Conservation (phyloP, 805 yeast genomes). For the Suhomyces sp. region DNA sequence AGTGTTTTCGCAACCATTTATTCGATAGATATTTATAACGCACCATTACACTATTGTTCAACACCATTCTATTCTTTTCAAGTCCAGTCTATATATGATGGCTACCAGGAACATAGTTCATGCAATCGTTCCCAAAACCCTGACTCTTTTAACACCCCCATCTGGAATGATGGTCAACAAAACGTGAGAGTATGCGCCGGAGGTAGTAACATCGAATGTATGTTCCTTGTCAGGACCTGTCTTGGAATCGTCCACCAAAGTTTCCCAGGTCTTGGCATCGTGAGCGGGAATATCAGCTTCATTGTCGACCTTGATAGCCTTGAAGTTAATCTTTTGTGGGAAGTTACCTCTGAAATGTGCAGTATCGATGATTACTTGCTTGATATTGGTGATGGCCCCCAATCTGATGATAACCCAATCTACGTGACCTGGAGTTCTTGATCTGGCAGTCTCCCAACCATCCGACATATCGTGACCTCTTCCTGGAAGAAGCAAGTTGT, state of each 20-base stretch:
- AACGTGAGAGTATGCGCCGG: constrained; percentile 59
- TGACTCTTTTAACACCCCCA: constrained; percentile 91
- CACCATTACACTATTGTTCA: too few species aligned
- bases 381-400: constrained; percentile 62
- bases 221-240: constrained; percentile 88
- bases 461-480: constrained; percentile 96
- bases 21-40: too few species aligned
- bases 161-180: constrained; percentile 87
- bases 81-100: too few species aligned
- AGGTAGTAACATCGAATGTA: constrained; percentile 37
- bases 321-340: constrained; percentile 77
- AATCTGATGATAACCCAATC: constrained; percentile 90
- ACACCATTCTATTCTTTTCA: too few species aligned
- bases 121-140: constrained; percentile 67
- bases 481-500: constrained; percentile 86
- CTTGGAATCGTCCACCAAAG: constrained; percentile 63
- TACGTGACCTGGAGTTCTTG: constrained; percentile 76
- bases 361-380: constrained; percentile 75
- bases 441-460: constrained; percentile 97
- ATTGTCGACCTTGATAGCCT: constrained; percentile 47
- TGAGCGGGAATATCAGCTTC: constrained; percentile 39
- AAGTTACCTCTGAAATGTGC: constrained; percentile 94
- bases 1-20: too few species aligned
- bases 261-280: constrained; percentile 56
- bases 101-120: too few species aligned